Base-by-base conservation (phyloP, 805 yeast genomes). In the Yamadazyma endophytica region DNA sequence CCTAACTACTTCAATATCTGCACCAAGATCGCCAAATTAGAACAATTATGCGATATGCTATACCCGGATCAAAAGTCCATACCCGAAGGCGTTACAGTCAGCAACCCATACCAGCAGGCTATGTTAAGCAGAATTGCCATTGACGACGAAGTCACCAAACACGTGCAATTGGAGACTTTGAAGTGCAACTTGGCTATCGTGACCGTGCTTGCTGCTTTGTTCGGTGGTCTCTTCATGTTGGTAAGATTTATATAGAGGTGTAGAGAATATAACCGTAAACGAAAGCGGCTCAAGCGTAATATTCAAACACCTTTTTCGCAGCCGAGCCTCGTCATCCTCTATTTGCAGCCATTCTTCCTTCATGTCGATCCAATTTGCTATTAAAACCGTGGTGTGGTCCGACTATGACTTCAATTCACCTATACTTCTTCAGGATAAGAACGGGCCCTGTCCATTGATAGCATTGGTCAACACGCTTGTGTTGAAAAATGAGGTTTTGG, bases 371-470 rank as follows among this genome's bases (percentile, higher is more conserved):
- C 31, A 24, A 12, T 46, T 46, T 29, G 37, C 44, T n/a, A 55
- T 58, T 15, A 48, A 53, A 32, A 27, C 37, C 20, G 46, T 61
- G 18, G 33, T 37, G 17, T 63, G 68, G 69, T 54, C 63, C 18
- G 59, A 55, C 27, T 56, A 61, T 42, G 55, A 56, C 28, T 53
- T 52, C 18, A 40, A 35, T 41, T 68, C 79, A 35, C 76, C 76
- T 24, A 75, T 88, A 20, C 58, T 89, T 3, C 56, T 86, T 13
- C 96, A 88, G 59, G 84, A 85, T 40, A 65, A 60, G 28, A 86
- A 87, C 48, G 96, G 96, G 0, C 95, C 96, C 0, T 88, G 96
- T 50, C 94, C 95, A 2, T 55, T 89, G 22, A 70, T 89, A 9
- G 89, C 96, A 0, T 58, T 89, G 24, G 69, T 77, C 29, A 89